A percentile compares a stretch with the other conserved stretches of the same genome.
These are phyloP conservation scores for Sporothrix brasiliensis DNA, from an alignment of 2,329 filamentous ascomycete genomes.

Conservation along the genomic window DNA sequence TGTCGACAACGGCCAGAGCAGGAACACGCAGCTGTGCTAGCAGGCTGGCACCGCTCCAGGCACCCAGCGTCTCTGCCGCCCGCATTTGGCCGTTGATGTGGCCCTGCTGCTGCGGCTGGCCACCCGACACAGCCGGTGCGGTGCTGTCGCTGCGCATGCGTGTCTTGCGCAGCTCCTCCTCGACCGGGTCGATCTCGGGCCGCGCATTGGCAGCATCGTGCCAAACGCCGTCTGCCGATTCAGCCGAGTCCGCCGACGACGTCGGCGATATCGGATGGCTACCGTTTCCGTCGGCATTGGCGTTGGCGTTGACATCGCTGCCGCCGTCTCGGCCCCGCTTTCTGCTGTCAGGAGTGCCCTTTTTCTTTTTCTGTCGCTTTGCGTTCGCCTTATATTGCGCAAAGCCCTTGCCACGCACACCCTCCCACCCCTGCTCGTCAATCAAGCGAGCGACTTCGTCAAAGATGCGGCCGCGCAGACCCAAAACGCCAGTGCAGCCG, in stretches of 20 bases:
- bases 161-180: slow-evolving; percentile 55
- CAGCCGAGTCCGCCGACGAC: neutral
- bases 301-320: slow-evolving; percentile 22
- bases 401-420: slow-evolving; percentile 69
- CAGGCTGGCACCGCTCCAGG: slow-evolving; percentile 75
- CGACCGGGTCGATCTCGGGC: slow-evolving; percentile 60
- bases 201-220: slow-evolving; percentile 50
- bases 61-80: slow-evolving; percentile 68
- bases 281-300: neutral
- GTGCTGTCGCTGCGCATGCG: slow-evolving; percentile 39
- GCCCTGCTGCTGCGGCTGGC: slow-evolving; percentile 30
- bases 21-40: slow-evolving; percentile 68
- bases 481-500: slow-evolving; percentile 75
- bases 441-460: slow-evolving; percentile 72
- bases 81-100: slow-evolving; percentile 57
- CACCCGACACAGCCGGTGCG: slow-evolving; percentile 2
- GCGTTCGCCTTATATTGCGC: slow-evolving; percentile 55
- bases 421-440: slow-evolving; percentile 72
- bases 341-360: neutral
- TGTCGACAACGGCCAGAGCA: slow-evolving; percentile 69
- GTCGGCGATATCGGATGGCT: slow-evolving; percentile 24
- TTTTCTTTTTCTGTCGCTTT: slow-evolving; percentile 43
- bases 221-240: slow-evolving; percentile 41
- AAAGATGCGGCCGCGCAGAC: slow-evolving; percentile 75
- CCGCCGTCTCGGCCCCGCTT: slow-evolving; percentile 38